These are phyloP conservation scores for Emergomyces pasteurianus DNA, from an alignment of 2,329 filamentous ascomycete species.

Conservation along the genomic window DNA sequence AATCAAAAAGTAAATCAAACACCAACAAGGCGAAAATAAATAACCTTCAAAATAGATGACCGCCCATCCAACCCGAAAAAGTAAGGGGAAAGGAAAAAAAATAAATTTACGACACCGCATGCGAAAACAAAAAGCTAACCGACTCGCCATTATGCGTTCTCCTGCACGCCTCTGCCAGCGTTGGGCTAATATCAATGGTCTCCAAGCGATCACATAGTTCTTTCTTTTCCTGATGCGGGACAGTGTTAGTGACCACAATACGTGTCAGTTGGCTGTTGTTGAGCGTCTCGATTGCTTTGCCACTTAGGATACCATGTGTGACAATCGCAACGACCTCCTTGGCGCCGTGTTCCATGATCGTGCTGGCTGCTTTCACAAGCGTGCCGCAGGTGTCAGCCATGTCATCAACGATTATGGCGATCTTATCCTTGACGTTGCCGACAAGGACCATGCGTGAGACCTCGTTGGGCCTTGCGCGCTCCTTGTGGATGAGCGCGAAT, in stretches of 20 bases:
- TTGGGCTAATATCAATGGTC: constrained; percentile 85
- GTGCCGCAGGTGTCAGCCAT: constrained; percentile 97
- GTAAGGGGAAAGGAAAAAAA: background rate
- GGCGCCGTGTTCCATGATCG: constrained; percentile 76
- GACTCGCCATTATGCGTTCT: constrained; percentile 42
- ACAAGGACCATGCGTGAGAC: constrained; percentile 94
- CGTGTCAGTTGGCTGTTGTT: constrained; percentile 66
- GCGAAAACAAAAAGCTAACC: constrained; percentile 40
- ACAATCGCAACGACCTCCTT: constrained; percentile 87
- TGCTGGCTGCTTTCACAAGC: constrained; percentile 74
- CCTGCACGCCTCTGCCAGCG: constrained; percentile 41
- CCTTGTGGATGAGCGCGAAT: constrained; percentile 95
- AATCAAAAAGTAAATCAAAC: background rate
- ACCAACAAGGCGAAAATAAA: background rate
- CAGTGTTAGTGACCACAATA: constrained; percentile 84
- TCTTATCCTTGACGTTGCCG: constrained; percentile 79
- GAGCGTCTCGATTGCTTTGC: constrained; percentile 74
- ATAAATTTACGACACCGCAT: constrained; percentile 34
- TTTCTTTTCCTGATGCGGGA: constrained; percentile 69
- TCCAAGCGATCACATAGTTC: constrained; percentile 66
- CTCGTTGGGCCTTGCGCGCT: constrained; percentile 80
- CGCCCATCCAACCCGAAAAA: background rate
- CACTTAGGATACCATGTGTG: constrained; percentile 83
- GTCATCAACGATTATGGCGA: constrained; percentile 92
- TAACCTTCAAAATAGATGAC: background rate